Conservation (phyloP, 2,329 filamentous ascomycete genomes). For the Neofusicoccum laricinum region DNA sequence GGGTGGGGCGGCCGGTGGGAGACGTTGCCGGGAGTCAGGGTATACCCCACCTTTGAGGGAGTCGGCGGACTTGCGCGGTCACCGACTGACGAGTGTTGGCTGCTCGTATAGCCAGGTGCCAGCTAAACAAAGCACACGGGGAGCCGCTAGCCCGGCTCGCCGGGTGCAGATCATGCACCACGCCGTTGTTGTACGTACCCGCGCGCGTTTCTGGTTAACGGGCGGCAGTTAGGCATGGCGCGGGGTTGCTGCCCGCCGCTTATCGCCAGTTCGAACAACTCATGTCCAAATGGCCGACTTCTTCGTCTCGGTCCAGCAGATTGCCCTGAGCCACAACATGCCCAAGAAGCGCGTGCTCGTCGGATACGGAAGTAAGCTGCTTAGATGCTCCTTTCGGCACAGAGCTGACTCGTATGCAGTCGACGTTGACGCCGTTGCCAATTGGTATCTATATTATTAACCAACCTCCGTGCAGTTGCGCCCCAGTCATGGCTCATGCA, state of each 20-base stretch:
- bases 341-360: constrained; percentile 37
- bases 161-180: neutral
- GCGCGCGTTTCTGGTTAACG: neutral
- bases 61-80: neutral
- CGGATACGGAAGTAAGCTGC: constrained; percentile 31
- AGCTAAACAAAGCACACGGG: neutral
- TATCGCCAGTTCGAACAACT: neutral
- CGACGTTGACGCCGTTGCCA: constrained; percentile 41
- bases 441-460: constrained; percentile 25
- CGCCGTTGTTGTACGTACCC: neutral
- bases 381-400: neutral
- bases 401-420: constrained; percentile 18
- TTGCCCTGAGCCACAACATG: constrained; percentile 22
- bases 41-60: neutral
- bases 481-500: neutral
- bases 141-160: neutral
- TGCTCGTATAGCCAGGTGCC: neutral
- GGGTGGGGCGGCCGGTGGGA: neutral
- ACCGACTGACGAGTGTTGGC: neutral
- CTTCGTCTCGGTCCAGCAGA: neutral
- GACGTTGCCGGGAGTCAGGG: neutral
- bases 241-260: neutral
- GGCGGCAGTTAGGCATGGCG: neutral
- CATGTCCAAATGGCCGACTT: neutral
- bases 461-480: too few relatives aligned